Base-by-base conservation (phyloP, 345 rosid species). In the Eutrema japonicum region DNA sequence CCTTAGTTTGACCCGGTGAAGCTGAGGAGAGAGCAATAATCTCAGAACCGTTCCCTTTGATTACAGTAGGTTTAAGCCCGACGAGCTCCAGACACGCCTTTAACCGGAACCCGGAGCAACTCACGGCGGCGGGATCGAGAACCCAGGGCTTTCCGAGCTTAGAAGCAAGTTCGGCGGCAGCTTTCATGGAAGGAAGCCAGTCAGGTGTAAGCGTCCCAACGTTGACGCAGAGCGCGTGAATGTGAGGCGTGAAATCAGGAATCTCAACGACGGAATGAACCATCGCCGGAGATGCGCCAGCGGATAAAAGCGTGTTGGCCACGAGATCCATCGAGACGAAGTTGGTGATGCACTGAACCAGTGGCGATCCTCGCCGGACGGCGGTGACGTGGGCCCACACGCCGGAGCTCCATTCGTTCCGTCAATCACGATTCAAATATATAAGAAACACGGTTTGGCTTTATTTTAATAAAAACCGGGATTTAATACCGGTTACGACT, bases 281-380 rank as follows among this genome's bases (percentile, higher is more conserved):
- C 97, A 89, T 93, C 41, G 98, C 96, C 40, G 98, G 97, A 0
- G 98, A 93, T 3, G 97, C 98, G 35, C 97, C 97, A 37, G 91
- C 94, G 10, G 97, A 77, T 53, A 89, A 78, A 55, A 93, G 97
- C 54, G 89, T 84, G 81, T 93, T 93, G 72, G 96, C 97, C 68
- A 87, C 84, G 26, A 89, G 73, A 78, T 91, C 98, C 98, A 93
- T 93, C 49, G 97, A 91, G 70, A 91, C 96, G 73, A 83, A 84
- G 82, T 93, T 93, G 57, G 96, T 89, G 76, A 93, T 93, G 87
- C 98, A 93, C 82, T 94, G 98, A 65, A 91, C 79, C 47, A 94
- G 68, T 46, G 96, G 96, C 16, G 96, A 82, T 30, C 30, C 83
- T 64, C 26, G 57, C 58, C 94, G 84, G 71, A 89, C 85, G 13